Evolutionary conservation across 257 asterid genomes (phyloP), one percentile per base, ranked within the genome.

Genomic region (Verbascum thapsus): DNA sequence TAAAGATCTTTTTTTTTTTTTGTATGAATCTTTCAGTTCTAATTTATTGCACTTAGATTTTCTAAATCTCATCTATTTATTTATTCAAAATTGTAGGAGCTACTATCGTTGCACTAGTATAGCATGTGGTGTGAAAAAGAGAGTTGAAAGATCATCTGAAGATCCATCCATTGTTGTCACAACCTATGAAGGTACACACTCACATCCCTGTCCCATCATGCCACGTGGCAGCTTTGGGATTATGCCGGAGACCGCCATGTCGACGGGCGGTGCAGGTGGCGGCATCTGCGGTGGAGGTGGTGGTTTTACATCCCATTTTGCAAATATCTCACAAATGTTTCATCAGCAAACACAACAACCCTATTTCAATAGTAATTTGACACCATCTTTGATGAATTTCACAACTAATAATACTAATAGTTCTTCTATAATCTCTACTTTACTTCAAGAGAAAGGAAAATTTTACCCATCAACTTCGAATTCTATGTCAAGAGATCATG

Each of bases 31-130:
- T n/a, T n/a, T n/a, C n/a, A 26, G 32, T 26, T 26, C 32, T 26
- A 26, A 26, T 26, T n/a, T 2, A 26, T 26, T 26, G n/a, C 5
- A 26, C 2, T 26, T 1, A n/a, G 2, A 26, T 26, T 1, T 26
- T 26, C n/a, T n/a, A n/a, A n/a, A n/a, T n/a, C n/a, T n/a, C n/a
- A n/a, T n/a, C n/a, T n/a, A n/a, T n/a, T 26, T 26, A 5, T 15
- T 42, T 2, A 10, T n/a, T n/a, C n/a, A n/a, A n/a, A n/a, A n/a
- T n/a, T n/a, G 9, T 70, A 91, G 98, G 94, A 91, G 98, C 80
- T 91, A 91, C 70, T 88, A 88, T 39, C 95, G 97, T 30, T 91
- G 98, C 84, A 91, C 98, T 0, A 88, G 74, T 44, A 71, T 91
- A 57, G 77, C 82, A 53, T 88, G 98, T 74, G 94, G 96, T 6